A percentile compares a stretch with the other conserved stretches of the same genome.
These are phyloP conservation scores for Asterella californica DNA, from an alignment of 225 moss, liverwort and hornwort genomes.

Conservation along the genomic window DNA sequence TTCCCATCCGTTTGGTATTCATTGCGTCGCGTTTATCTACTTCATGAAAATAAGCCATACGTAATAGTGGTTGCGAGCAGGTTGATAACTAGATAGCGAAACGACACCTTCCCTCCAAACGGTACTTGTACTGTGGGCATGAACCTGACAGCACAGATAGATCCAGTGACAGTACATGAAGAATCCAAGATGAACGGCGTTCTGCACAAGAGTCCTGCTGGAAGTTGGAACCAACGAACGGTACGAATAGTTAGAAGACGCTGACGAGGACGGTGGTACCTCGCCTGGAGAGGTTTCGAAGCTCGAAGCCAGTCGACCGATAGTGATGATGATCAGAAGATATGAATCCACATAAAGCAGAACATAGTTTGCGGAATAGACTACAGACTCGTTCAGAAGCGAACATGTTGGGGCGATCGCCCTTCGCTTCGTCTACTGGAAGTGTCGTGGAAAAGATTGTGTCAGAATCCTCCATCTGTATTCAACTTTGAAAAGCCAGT, in stretches of 20 bases:
- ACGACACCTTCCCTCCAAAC: neutral
- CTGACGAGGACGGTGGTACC: neutral
- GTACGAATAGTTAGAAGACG: neutral
- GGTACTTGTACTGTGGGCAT: neutral
- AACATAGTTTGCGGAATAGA: neutral
- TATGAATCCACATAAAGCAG: neutral
- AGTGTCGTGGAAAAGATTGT: neutral
- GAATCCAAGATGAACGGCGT: slow-evolving; percentile 1
- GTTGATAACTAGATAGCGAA: neutral
- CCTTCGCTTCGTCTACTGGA: neutral
- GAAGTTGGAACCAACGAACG: neutral
- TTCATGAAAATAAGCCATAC: no score
- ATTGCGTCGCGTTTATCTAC: no score
- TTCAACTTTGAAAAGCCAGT: no score
- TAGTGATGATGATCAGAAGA: neutral
- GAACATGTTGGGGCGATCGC: neutral
- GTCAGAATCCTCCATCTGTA: neutral
- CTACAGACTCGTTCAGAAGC: neutral
- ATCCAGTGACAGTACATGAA: neutral
- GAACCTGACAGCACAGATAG: neutral
- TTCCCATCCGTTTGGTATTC: no score
- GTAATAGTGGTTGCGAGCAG: no score
- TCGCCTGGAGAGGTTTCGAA: neutral
- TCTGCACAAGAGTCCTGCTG: neutral
- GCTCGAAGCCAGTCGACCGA: neutral